Evolutionary conservation across 192 early-diverging fungal genomes (phyloP), one percentile per base, ranked within the genome.

Genomic region (Entomortierella lignicola): DNA sequence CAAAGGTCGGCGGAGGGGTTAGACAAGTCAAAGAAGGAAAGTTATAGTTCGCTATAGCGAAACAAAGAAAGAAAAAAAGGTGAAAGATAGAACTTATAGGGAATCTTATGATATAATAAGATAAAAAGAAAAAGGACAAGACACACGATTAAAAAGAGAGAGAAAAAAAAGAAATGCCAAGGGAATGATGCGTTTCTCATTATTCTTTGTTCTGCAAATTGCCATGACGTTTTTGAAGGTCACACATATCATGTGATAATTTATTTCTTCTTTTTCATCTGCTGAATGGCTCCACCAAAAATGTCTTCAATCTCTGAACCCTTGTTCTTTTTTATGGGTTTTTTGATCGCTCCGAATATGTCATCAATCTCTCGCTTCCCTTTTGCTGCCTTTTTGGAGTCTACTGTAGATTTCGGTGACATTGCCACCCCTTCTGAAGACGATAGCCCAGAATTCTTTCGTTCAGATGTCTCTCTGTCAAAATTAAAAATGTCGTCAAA

Each of bases 241-340:
- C 29, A 29, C 55, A 32, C 6, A 20, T 25, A n/a, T 56, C 55
- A 56, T 31, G 55, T 56, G 55, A 56, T 32, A n/a, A n/a, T n/a
- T n/a, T n/a, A n/a, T 32, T 61, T 21, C 17, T 63, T 59, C 34
- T 63, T 75, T 54, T 69, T 77, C 51, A 69, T 77, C 11, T 63
- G 61, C 42, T 21, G 54, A 31, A 1, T n/a, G n/a, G n/a, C n/a
- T n/a, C n/a, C n/a, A n/a, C 73, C 73, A 77, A 77, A 69, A 25
- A 77, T 77, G 27, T 52, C 39, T 32, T 77, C 72, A 34, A 77
- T 77, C 55, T 77, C 66, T 25, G 73, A 64, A 0, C 12, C n/a
- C 12, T 50, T 20, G 17, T 51, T 7, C 32, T 67, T 68, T 23
- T 72, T 74, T 39, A 63, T 77, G 0, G 44, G 57, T 21, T 58